Percentiles rank a stretch among this genome's conserved stretches.
Evolutionary conservation across 116 monocot species (phyloP).

Genomic region (Trichopus zeylanicus): DNA sequence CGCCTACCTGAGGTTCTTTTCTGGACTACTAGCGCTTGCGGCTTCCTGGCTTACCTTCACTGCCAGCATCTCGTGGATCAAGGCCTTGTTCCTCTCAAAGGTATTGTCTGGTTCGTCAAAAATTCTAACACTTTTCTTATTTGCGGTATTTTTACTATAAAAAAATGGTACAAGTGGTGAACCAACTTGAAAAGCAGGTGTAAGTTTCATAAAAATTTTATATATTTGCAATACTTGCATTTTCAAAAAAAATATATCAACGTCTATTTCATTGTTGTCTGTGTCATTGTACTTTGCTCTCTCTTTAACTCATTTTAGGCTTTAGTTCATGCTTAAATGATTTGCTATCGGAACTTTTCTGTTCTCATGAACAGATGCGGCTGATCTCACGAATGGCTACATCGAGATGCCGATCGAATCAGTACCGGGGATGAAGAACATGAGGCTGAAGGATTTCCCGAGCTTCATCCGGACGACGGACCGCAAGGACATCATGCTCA

Average conservation of each 20-base stretch:
- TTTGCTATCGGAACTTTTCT: too few species aligned
- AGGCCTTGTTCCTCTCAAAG: slow-evolving; percentile 1
- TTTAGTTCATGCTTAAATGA: neutral
- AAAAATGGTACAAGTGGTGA: too few species aligned
- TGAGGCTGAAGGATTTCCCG: slow-evolving; percentile 22
- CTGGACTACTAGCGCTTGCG: slow-evolving; percentile 5
- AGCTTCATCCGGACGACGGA: slow-evolving; percentile 21
- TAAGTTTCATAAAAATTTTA: neutral
- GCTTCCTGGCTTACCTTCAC: slow-evolving; percentile 7
- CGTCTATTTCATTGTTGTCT: too few species aligned
- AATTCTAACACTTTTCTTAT: too few species aligned
- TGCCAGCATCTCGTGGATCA: slow-evolving; percentile 3
- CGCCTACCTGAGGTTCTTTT: slow-evolving; percentile 1
- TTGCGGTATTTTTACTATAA: too few species aligned
- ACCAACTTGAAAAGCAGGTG: too few species aligned
- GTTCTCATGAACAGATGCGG: slow-evolving; percentile 4
- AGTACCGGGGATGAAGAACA: slow-evolving; percentile 26
- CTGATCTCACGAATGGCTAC: slow-evolving; percentile 20
- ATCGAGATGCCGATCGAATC: slow-evolving; percentile 24
- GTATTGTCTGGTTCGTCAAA: neutral
- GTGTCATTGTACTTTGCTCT: too few species aligned
- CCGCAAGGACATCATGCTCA: slow-evolving; percentile 14
- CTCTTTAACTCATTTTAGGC: too few species aligned
- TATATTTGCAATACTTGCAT: neutral
- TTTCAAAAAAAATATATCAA: neutral